Evolutionary conservation across 371 early-diverging fungal species (phyloP), one percentile per base, ranked within the genome.

Genomic region (Mortierella sp.): DNA sequence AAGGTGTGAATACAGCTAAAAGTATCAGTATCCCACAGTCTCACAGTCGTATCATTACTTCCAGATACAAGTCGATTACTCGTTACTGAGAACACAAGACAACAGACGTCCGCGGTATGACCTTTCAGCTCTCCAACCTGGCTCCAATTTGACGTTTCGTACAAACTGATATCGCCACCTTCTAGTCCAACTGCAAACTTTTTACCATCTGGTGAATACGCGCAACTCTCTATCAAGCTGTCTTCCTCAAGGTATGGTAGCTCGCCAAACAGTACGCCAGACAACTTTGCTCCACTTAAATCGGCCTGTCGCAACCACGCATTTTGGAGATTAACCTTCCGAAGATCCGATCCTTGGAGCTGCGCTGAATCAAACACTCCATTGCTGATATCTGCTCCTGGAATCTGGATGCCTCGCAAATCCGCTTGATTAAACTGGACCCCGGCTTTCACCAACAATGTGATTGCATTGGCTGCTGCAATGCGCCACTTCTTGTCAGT

Each of bases 191-290:
- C 12, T 11, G 57, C 57, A 8, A 66, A 16, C 57, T 14, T 2
- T 8, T 16, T 10, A 8, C 64, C 66, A 24, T 66, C 14, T 32
- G 66, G 57, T 40, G 66, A 66, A 55, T 55, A 66, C 0, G 57
- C 10, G 30, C 68, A 26, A n/a, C 24, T 16, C 61, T 47, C 24
- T 14, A 40, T 43, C n/a, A 2, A 1, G 11, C 2, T 6, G 28
- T 47, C 12, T 11, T 57, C 57, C 12, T 22, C 5, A 5, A 57
- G 12, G n/a, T 26, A 57, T 22, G 57, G 57, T 14, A 11, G 30
- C n/a, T 57, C 57, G 12, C 57, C 57, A 26, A 57, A 57, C 20
- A 26, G 4, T 57, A 26, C 30, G 3, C 57, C 57, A 26, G 11
- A 11, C 30, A 28, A 11, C 57, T 28, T 3, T 2, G 57, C 57